Percentiles rank a stretch among this genome's conserved stretches.
These are phyloP conservation scores for Calcarisporium arbuscula DNA, from an alignment of 2,329 filamentous ascomycete genomes.

Conservation along the genomic window DNA sequence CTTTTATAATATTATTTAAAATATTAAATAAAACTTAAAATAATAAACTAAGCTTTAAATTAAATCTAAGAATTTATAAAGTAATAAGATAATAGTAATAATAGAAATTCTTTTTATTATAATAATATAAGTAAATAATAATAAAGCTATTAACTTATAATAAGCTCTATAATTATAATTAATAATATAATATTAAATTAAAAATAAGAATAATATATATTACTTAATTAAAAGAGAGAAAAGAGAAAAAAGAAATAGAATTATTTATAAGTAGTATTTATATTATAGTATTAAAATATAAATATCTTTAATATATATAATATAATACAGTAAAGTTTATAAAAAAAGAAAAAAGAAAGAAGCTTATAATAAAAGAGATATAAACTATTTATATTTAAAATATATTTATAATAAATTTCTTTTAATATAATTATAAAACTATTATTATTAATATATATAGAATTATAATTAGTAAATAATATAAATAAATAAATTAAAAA, in stretches of 20 bases:
- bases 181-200: background rate
- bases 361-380: background rate
- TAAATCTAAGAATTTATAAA: background rate
- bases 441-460: background rate
- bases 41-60: background rate
- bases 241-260: background rate
- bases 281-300: background rate
- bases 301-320: background rate
- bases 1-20: too few species aligned
- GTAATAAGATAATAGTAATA: background rate
- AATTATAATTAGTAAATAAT: background rate
- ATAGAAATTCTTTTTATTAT: background rate
- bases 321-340: background rate
- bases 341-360: background rate
- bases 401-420: background rate
- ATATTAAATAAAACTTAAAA: slow-evolving; percentile 1
- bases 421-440: background rate
- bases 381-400: background rate
- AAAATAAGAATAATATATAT: background rate
- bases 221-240: background rate
- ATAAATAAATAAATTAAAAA: background rate
- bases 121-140: background rate
- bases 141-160: background rate
- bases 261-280: background rate
- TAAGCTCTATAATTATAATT: background rate